A percentile compares a stretch with the other conserved stretches of the same genome.
These are phyloP conservation scores for Afroboletus lepidellus DNA, from an alignment of 1,284 basidiomycete genomes.

Conservation along the genomic window DNA sequence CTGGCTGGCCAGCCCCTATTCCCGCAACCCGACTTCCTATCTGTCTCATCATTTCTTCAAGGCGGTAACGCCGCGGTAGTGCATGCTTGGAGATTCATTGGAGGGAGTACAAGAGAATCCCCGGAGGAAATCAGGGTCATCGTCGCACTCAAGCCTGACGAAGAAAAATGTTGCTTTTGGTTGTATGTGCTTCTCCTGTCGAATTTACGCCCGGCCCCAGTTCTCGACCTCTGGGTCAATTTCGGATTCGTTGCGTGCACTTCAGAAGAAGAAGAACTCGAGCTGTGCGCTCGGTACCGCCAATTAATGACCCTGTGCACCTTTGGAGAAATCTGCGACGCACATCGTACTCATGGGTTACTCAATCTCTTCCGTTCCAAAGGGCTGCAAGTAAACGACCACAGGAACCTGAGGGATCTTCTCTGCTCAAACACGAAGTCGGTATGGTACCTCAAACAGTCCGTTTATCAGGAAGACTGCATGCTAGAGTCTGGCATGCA, in stretches of 20 bases:
- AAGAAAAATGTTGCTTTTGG: background rate
- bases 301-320: background rate
- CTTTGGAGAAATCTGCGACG: constrained; percentile 1
- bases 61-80: too few relatives aligned
- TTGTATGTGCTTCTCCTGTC: background rate
- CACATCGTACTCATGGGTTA: background rate
- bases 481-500: background rate
- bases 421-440: background rate
- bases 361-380: background rate
- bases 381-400: background rate
- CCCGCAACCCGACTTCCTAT: background rate
- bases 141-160: background rate
- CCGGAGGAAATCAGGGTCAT: background rate
- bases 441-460: background rate
- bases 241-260: background rate
- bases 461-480: background rate
- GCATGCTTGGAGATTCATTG: background rate
- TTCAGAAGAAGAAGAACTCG: background rate
- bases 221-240: background rate
- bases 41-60: background rate
- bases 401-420: background rate
- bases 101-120: background rate
- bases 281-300: background rate
- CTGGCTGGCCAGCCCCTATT: background rate
- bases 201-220: background rate